These are phyloP conservation scores for Dactylellina sp. DNA, from an alignment of 2,329 filamentous ascomycete genomes.

Conservation along the genomic window DNA sequence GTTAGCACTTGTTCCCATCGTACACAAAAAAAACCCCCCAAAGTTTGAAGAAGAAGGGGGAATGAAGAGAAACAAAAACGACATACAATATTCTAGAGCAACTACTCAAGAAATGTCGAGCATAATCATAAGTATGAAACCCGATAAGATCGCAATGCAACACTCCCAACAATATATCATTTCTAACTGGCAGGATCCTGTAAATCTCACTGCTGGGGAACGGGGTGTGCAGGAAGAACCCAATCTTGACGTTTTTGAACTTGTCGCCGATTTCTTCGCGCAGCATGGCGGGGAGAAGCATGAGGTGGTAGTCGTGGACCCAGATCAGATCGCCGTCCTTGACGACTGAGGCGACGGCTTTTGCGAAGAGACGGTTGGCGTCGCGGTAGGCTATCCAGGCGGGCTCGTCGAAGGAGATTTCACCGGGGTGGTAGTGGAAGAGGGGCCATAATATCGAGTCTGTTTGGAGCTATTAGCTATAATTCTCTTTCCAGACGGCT, in stretches of 20 bases:
- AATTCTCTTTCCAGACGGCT: not conserved
- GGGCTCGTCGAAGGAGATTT: slow-evolving; percentile 96
- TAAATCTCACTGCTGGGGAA: slow-evolving; percentile 98
- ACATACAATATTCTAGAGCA: slow-evolving; percentile 89
- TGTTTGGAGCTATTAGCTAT: slow-evolving; percentile 1
- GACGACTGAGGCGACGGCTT: slow-evolving; percentile 85
- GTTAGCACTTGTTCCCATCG: not conserved
- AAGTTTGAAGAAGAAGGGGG: slow-evolving; percentile 17
- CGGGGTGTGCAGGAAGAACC: slow-evolving; percentile 97
- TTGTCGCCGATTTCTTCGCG: slow-evolving; percentile 79
- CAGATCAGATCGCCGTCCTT: slow-evolving; percentile 94
- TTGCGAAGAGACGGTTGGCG: slow-evolving; percentile 91
- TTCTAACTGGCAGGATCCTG: slow-evolving; percentile 90
- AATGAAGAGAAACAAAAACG: no score
- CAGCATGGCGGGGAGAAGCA: slow-evolving; percentile 95
- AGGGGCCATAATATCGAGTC: slow-evolving; percentile 98
- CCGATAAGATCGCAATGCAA: slow-evolving; percentile 95
- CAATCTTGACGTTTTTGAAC: slow-evolving; percentile 94
- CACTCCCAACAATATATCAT: slow-evolving; percentile 86
- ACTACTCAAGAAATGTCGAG: slow-evolving; percentile 95
- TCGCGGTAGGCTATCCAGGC: slow-evolving; percentile 94
- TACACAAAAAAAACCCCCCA: no score
- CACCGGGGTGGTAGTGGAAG: slow-evolving; percentile 97
- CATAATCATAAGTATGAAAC: slow-evolving; percentile 99
- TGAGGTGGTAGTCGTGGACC: slow-evolving; percentile 98